phyloP scores from a whole-genome alignment of 1,284 basidiomycete genomes.

The Ustilago curta region DNA sequence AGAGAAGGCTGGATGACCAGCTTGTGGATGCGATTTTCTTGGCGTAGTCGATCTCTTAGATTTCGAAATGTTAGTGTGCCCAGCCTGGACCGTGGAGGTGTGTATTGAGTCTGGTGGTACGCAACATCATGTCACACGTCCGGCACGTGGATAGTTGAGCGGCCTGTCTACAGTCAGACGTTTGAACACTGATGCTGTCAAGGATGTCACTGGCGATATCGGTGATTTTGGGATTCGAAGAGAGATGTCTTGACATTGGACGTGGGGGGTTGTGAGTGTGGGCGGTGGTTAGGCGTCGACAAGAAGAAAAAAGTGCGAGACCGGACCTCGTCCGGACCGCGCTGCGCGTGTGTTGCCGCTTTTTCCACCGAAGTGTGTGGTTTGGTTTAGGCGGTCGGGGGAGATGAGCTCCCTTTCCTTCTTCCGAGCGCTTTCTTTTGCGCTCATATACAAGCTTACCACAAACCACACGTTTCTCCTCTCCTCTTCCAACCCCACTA shows the following conservation, averaged over 20 bases:
- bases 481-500: not conserved
- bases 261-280: not conserved
- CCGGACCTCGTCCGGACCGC: constrained; percentile 21
- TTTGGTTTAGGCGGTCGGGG: not conserved
- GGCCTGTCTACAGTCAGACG: too few relatives aligned
- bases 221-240: not conserved
- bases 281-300: not conserved
- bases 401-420: too few relatives aligned
- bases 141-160: not conserved
- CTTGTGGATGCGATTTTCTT: too few relatives aligned
- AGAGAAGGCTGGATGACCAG: not conserved
- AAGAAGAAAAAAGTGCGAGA: constrained; percentile 5
- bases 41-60: too few relatives aligned
- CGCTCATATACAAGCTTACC: not conserved
- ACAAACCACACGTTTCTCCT: not conserved
- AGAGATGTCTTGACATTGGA: constrained; percentile 1
- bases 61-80: too few relatives aligned
- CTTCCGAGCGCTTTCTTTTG: too few relatives aligned
- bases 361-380: not conserved
- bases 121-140: not conserved
- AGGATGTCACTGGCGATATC: not conserved
- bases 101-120: too few relatives aligned
- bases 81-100: too few relatives aligned
- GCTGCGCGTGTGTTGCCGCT: not conserved
- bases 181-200: not conserved